Conservation (phyloP, 352 stramenopile species). For the Pseudoperonospora humuli region DNA sequence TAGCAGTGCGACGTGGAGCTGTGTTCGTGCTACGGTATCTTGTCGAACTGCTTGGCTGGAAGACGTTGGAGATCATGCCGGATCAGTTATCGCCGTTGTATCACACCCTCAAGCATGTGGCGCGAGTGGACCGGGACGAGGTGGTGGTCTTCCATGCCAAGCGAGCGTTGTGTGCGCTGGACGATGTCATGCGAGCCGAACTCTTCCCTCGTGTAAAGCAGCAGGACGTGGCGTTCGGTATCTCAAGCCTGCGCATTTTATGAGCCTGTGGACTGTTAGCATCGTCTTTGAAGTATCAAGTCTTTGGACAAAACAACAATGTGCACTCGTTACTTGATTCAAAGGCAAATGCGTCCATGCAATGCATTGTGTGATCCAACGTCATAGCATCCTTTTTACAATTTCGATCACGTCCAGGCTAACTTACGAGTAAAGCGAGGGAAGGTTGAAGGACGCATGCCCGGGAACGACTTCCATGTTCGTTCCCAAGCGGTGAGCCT, state of each 20-base stretch:
- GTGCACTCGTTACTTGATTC: too few species aligned
- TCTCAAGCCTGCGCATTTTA: constrained; percentile 48
- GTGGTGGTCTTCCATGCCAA: constrained; percentile 64
- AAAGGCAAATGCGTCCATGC: too few species aligned
- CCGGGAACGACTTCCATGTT: constrained; percentile 70
- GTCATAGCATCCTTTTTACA: background rate
- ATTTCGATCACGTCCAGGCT: constrained; percentile 10
- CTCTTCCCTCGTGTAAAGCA: constrained; percentile 45
- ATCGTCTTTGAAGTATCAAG: too few species aligned
- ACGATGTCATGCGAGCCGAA: constrained; percentile 64
- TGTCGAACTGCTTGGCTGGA: constrained; percentile 64
- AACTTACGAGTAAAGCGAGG: constrained; percentile 33
- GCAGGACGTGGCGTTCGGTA: constrained; percentile 30
- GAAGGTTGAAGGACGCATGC: constrained; percentile 34
- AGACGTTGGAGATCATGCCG: constrained; percentile 64
- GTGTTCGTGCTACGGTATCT: constrained; percentile 77
- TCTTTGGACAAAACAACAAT: too few species aligned
- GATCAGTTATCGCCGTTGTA: constrained; percentile 70
- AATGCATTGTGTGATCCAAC: background rate
- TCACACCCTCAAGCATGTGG: constrained; percentile 68
- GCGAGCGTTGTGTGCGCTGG: constrained; percentile 40
- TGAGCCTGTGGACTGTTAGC: constrained; percentile 11
- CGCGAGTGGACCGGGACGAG: constrained; percentile 43
- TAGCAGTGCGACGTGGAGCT: constrained; percentile 62
- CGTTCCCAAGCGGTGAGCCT: constrained; percentile 66